phyloP scores from a whole-genome alignment of 2,329 filamentous ascomycete species.

The Neurospora sp. region DNA sequence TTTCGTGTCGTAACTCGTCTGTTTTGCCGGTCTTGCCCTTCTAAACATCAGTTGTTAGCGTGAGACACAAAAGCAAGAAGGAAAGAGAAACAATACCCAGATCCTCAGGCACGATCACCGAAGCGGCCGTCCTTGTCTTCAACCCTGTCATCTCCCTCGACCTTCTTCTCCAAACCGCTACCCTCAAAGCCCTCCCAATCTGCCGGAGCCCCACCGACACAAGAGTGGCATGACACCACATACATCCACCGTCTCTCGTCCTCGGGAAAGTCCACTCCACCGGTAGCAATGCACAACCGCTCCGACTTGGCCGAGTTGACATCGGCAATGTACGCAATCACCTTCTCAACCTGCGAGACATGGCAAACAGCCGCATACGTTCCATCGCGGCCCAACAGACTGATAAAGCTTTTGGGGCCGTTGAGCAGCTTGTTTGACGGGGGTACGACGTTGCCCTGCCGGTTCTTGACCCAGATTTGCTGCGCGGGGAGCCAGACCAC shows the following conservation, averaged over 20 bases:
- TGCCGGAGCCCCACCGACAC: not conserved
- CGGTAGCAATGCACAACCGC: not conserved
- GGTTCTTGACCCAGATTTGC: not conserved
- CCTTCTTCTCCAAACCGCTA: not conserved
- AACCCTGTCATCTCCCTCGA: not conserved
- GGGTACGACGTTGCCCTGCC: not conserved
- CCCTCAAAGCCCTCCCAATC: not conserved
- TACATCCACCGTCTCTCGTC: not conserved
- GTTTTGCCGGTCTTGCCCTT: not conserved
- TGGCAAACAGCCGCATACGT: not conserved
- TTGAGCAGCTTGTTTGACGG: not conserved
- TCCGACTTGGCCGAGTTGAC: not conserved
- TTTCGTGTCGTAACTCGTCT: not conserved
- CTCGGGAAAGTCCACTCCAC: not conserved
- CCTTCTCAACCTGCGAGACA: not conserved
- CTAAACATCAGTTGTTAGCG: not conserved
- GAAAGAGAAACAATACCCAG: not conserved
- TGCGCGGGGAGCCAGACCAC: not conserved
- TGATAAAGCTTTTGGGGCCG: not conserved
- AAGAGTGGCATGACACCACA: not conserved
- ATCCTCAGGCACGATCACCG: not conserved
- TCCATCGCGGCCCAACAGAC: not conserved
- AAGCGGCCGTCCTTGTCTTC: not conserved
- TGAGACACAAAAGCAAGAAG: not conserved
- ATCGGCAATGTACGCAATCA: not conserved